Conservation (phyloP, 2,329 filamentous ascomycete species). For the Orbilia oligospora region DNA sequence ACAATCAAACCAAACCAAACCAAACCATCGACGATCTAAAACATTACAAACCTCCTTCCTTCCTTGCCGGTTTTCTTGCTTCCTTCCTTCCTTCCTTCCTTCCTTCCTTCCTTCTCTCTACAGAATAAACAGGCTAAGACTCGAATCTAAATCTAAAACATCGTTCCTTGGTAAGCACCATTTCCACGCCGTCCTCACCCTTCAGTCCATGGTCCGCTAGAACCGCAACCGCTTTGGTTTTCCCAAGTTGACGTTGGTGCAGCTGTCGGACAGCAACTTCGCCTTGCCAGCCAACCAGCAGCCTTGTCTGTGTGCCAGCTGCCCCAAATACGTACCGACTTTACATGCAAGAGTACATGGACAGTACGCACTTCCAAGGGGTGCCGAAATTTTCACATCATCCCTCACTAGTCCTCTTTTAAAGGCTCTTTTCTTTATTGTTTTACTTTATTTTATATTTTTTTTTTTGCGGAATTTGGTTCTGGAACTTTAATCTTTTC, state of each 20-base stretch:
- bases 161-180: slow-evolving; percentile 22
- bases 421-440: neutral
- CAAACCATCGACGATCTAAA: slow-evolving; percentile 6
- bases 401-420: slow-evolving; percentile 14
- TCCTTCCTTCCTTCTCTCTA: neutral
- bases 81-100: neutral
- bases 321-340: neutral
- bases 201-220: neutral
- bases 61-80: neutral
- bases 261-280: slow-evolving; percentile 7
- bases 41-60: neutral
- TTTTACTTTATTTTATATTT: no score
- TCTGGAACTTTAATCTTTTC: neutral
- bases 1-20: no score
- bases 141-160: neutral
- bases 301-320: slow-evolving; percentile 17
- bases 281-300: slow-evolving; percentile 44
- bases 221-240: slow-evolving; percentile 20
- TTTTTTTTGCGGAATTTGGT: neutral
- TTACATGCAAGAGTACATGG: no score
- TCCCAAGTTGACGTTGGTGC: slow-evolving; percentile 33
- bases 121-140: no score
- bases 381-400: slow-evolving; percentile 33
- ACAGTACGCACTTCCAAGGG: slow-evolving; percentile 28
- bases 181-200: neutral